Percentiles rank a stretch among this genome's conserved stretches.
Conservation (phyloP, 1,284 basidiomycete species). For the Thecaphora thlaspeos region DNA sequence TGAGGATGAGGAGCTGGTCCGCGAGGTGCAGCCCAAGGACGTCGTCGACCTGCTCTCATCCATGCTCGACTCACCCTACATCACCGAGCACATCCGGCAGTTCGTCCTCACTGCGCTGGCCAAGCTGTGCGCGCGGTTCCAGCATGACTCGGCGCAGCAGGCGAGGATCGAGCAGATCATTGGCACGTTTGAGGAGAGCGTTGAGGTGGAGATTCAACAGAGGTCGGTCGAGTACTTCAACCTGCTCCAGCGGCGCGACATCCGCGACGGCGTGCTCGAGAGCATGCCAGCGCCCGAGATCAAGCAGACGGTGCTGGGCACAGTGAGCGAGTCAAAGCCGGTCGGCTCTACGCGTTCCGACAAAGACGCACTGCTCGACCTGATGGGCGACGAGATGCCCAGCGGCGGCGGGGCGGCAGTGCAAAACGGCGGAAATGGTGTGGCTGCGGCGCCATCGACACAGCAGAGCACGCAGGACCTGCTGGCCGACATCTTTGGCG, state of each 20-base stretch:
- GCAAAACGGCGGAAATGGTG: conserved; percentile 1
- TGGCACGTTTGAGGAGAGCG: conserved; percentile 75
- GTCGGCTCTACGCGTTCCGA: conserved; percentile 48
- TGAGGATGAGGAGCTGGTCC: conserved; percentile 72
- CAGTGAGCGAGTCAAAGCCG: conserved; percentile 49
- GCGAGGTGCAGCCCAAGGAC: conserved; percentile 68
- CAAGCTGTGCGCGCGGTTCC: conserved; percentile 78
- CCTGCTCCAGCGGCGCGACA: conserved; percentile 69
- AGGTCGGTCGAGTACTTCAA: conserved; percentile 91
- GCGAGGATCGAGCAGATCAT: conserved; percentile 74
- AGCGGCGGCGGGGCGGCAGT: conserved; percentile 11
- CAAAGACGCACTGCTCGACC: conserved; percentile 45
- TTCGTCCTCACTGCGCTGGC: conserved; percentile 86
- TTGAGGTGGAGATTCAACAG: conserved; percentile 91
- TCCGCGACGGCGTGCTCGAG: conserved; percentile 87
- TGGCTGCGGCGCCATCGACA: conserved; percentile 1
- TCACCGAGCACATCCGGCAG: conserved; percentile 85
- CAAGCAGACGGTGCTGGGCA: conserved; percentile 59
- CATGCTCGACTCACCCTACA: conserved; percentile 89
- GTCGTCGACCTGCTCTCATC: conserved; percentile 83
- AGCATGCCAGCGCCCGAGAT: conserved; percentile 97
- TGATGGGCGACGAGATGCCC: conserved; percentile 51
- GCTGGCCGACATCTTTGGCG: conserved; percentile 89
- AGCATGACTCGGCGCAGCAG: conserved; percentile 64
- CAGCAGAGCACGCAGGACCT: conserved; percentile 79